Evolutionary conservation across 495 filamentous ascomycete species (phyloP).

Genomic region (Jackrogersella minutella): DNA sequence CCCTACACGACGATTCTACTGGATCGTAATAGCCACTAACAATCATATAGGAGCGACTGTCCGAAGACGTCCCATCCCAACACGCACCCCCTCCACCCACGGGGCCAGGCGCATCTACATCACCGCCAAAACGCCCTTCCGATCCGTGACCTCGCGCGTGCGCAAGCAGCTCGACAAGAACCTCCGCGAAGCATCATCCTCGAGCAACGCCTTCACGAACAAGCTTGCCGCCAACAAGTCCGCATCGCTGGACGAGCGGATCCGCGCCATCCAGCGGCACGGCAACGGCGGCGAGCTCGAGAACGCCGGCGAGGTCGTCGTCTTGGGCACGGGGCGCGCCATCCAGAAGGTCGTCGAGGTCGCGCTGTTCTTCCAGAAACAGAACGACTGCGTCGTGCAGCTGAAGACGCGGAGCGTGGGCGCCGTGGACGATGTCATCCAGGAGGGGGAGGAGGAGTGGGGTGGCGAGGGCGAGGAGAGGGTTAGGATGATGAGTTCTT

Average conservation of each 20-base stretch:
- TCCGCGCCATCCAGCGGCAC: conserved; percentile 52
- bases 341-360: conserved; percentile 74
- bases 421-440: conserved; percentile 74
- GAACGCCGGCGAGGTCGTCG: conserved; percentile 65
- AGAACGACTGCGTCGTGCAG: conserved; percentile 63
- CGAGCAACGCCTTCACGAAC: conserved; percentile 50
- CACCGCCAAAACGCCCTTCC: conserved; percentile 76
- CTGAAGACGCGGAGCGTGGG: conserved; percentile 70
- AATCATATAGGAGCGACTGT: conserved; percentile 76
- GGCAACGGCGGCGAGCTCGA: conserved; percentile 34
- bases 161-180: conserved; percentile 75
- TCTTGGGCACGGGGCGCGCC: conserved; percentile 82
- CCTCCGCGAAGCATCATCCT: conserved; percentile 55
- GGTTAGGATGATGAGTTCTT: conserved; percentile 69
- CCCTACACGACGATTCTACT: not conserved
- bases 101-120: conserved; percentile 73
- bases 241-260: conserved; percentile 51
- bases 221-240: conserved; percentile 45
- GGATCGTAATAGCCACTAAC: conserved; percentile 61
- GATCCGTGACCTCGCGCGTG: conserved; percentile 82
- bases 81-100: conserved; percentile 48
- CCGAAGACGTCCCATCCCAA: conserved; percentile 66
- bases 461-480: conserved; percentile 60
- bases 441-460: conserved; percentile 54
- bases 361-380: conserved; percentile 69